phyloP scores from a whole-genome alignment of 441 rosid genomes.

The Flueggea neowawraea region DNA sequence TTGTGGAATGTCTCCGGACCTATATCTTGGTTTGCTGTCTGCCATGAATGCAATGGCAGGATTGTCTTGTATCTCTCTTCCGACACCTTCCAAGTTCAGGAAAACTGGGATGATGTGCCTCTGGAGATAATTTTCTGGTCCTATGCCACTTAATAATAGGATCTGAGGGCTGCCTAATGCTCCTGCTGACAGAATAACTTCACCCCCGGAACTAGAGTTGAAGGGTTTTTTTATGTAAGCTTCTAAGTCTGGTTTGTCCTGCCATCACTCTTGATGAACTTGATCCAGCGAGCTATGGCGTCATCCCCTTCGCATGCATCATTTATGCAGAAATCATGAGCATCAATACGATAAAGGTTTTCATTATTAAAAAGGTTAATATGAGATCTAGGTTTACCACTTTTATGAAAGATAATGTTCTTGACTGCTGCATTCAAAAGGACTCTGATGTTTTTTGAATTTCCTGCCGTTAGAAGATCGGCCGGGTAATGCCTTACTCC shows the following conservation, averaged over 20 bases:
- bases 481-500: slow-evolving; percentile 77
- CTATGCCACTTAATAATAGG: slow-evolving; percentile 66
- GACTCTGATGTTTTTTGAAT: slow-evolving; percentile 41
- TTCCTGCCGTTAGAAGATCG: slow-evolving; percentile 57
- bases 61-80: slow-evolving; percentile 55
- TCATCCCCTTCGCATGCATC: slow-evolving; percentile 15
- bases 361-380: not conserved
- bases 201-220: slow-evolving; percentile 34
- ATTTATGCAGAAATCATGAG: not conserved
- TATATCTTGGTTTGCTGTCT: slow-evolving; percentile 34
- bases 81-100: slow-evolving; percentile 41
- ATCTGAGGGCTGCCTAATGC: slow-evolving; percentile 81
- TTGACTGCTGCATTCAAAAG: slow-evolving; percentile 60
- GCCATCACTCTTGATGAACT: slow-evolving; percentile 54
- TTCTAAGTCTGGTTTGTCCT: slow-evolving; percentile 35
- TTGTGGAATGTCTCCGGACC: slow-evolving; percentile 57
- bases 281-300: slow-evolving; percentile 41
- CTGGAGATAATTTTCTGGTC: slow-evolving; percentile 48
- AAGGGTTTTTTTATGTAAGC: slow-evolving; percentile 45
- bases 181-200: slow-evolving; percentile 70
- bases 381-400: slow-evolving; percentile 24
- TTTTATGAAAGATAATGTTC: slow-evolving; percentile 40
- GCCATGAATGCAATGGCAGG: slow-evolving; percentile 48
- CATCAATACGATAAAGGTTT: not conserved
- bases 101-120: slow-evolving; percentile 40